Conservation (phyloP, 2,329 filamentous ascomycete species). For the Ascochyta pisi region DNA sequence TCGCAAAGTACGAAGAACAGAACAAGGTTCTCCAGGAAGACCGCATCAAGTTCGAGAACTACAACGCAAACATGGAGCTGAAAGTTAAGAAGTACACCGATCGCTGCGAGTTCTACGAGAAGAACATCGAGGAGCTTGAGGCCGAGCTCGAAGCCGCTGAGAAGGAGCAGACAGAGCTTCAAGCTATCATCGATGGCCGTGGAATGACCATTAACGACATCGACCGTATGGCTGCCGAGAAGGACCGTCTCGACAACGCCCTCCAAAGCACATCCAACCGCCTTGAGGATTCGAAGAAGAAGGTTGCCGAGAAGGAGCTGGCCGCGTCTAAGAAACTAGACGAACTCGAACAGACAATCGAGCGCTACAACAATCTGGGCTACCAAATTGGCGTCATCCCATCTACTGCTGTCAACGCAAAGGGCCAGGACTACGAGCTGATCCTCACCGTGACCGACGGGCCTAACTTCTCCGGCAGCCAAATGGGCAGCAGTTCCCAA, state of each 20-base stretch:
- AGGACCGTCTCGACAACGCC: constrained; percentile 88
- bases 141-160: constrained; percentile 84
- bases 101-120: constrained; percentile 80
- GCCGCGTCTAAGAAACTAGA: constrained; percentile 87
- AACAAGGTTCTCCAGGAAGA: constrained; percentile 96
- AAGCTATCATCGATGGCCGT: constrained; percentile 87
- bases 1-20: constrained; percentile 83
- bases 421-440: constrained; percentile 84
- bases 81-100: constrained; percentile 89
- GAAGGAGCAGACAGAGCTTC: constrained; percentile 78
- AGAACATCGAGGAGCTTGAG: constrained; percentile 83
- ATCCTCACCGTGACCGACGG: constrained; percentile 79
- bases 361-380: constrained; percentile 90
- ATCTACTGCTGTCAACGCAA: constrained; percentile 80
- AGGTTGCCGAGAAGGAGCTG: constrained; percentile 83
- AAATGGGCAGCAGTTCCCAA: constrained; percentile 55
- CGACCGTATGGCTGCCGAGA: constrained; percentile 96
- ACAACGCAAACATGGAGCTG: constrained; percentile 82
- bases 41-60: constrained; percentile 92
- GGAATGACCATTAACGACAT: constrained; percentile 98
- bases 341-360: constrained; percentile 87
- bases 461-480: constrained; percentile 71
- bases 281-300: constrained; percentile 84
- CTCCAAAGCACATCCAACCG: constrained; percentile 78
- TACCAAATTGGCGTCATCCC: constrained; percentile 95